phyloP scores from a whole-genome alignment of 495 filamentous ascomycete genomes.

The Apodospora peruviana region DNA sequence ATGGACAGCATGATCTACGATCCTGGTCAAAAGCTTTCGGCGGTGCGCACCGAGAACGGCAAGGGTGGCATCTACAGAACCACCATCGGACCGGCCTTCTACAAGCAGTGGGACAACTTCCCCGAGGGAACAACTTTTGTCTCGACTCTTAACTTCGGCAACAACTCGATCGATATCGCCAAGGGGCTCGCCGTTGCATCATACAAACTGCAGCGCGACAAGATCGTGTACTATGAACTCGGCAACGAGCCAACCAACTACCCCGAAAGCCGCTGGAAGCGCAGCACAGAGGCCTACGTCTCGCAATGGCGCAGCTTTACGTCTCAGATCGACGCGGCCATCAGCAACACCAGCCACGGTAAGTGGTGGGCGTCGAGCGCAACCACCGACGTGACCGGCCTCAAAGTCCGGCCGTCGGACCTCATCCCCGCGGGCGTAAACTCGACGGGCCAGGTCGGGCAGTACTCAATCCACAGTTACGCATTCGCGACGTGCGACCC shows the following conservation, averaged over 20 bases:
- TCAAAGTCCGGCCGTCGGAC: slow-evolving; percentile 14
- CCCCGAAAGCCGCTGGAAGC: slow-evolving; percentile 13
- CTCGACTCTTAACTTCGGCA: slow-evolving; percentile 20
- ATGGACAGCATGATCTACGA: slow-evolving; percentile 20
- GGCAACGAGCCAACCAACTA: slow-evolving; percentile 23
- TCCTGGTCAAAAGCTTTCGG: slow-evolving; percentile 7
- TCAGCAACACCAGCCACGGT: slow-evolving; percentile 1
- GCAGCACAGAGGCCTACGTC: slow-evolving; percentile 15
- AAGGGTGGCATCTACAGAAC: slow-evolving; percentile 18
- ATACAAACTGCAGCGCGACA: slow-evolving; percentile 9
- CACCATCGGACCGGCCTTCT: slow-evolving; percentile 17
- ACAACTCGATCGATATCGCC: slow-evolving; percentile 14
- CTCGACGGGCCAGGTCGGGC: slow-evolving; percentile 14
- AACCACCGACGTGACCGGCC: slow-evolving; percentile 14
- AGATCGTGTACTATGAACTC: slow-evolving; percentile 19
- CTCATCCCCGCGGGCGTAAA: slow-evolving; percentile 21
- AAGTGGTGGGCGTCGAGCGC: slow-evolving; percentile 18
- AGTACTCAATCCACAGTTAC: slow-evolving; percentile 29
- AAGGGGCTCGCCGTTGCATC: slow-evolving; percentile 11
- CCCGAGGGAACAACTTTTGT: slow-evolving; percentile 16
- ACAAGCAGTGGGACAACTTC: slow-evolving; percentile 17
- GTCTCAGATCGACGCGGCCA: slow-evolving; percentile 4
- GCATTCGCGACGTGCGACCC: slow-evolving; percentile 28
- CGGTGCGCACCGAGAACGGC: slow-evolving; percentile 14
- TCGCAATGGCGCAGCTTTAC: slow-evolving; percentile 13